These are phyloP conservation scores for Helichrysum umbraculigerum DNA, from an alignment of 129 eudicot genomes.

Conservation along the genomic window DNA sequence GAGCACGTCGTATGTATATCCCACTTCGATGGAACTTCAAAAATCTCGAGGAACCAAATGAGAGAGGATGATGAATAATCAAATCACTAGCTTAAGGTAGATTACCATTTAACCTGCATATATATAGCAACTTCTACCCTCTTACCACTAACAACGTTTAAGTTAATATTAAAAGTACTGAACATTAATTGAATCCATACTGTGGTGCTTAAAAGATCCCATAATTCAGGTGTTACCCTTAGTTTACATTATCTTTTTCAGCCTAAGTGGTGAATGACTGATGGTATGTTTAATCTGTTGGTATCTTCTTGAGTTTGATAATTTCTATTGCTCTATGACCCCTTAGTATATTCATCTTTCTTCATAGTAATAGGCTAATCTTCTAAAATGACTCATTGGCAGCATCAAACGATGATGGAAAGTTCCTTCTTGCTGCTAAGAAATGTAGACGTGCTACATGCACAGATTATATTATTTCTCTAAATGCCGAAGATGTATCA, in stretches of 20 bases:
- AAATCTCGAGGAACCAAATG: neutral
- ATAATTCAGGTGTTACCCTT: neutral
- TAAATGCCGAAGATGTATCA: conserved; percentile 63
- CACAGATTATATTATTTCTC: conserved; percentile 82
- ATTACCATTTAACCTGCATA: neutral
- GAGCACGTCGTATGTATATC: too few relatives aligned
- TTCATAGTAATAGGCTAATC: neutral
- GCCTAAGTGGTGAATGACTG: neutral
- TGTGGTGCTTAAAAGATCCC: too few relatives aligned
- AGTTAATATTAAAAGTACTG: neutral
- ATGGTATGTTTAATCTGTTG: neutral
- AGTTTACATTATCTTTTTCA: neutral
- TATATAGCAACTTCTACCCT: neutral
- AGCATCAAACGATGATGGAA: conserved; percentile 75
- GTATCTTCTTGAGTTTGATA: neutral
- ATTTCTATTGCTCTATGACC: neutral
- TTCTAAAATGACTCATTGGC: conserved; percentile 24
- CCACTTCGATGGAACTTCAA: too few relatives aligned
- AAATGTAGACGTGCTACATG: conserved; percentile 80
- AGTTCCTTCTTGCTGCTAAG: conserved; percentile 85
- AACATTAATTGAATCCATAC: neutral
- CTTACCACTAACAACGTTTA: neutral
- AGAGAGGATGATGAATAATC: neutral
- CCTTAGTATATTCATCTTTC: neutral
- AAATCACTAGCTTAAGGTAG: neutral